Evolutionary conservation across 1,139 yeast genomes (phyloP).

Genomic region (Eremothecium gossypii): DNA sequence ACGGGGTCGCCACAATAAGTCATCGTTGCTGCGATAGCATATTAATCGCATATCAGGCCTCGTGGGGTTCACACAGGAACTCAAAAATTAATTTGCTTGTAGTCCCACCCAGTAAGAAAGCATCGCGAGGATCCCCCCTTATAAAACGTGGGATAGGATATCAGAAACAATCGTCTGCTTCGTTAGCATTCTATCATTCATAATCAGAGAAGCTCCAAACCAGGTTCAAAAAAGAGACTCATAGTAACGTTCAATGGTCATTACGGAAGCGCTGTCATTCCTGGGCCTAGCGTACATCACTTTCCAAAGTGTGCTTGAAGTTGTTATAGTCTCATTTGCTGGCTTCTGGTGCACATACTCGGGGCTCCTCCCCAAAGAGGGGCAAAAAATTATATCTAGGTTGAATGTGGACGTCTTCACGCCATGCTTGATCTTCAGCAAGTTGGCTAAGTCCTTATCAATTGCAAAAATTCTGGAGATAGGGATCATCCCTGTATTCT

Average conservation of each 20-base stretch:
- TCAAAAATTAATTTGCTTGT: too few relatives aligned
- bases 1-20: too few relatives aligned
- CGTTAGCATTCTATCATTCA: too few relatives aligned
- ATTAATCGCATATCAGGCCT: too few relatives aligned
- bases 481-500: constrained; percentile 57
- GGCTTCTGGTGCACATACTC: constrained; percentile 62
- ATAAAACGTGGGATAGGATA: too few relatives aligned
- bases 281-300: constrained; percentile 43
- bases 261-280: constrained; percentile 8
- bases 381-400: constrained; percentile 52
- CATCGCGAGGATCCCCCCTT: too few relatives aligned
- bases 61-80: too few relatives aligned
- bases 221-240: too few relatives aligned
- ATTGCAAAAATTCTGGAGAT: constrained; percentile 56
- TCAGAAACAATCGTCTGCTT: too few relatives aligned
- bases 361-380: constrained; percentile 49
- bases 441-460: constrained; percentile 60
- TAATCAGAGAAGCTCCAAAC: too few relatives aligned
- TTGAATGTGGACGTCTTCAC: constrained; percentile 68
- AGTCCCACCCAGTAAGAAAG: too few relatives aligned
- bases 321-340: constrained; percentile 57
- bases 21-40: too few relatives aligned
- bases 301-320: constrained; percentile 65
- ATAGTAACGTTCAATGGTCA: neutral
- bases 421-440: constrained; percentile 67